phyloP scores from a whole-genome alignment of 2,329 filamentous ascomycete species.

The Xylaria sp. region DNA sequence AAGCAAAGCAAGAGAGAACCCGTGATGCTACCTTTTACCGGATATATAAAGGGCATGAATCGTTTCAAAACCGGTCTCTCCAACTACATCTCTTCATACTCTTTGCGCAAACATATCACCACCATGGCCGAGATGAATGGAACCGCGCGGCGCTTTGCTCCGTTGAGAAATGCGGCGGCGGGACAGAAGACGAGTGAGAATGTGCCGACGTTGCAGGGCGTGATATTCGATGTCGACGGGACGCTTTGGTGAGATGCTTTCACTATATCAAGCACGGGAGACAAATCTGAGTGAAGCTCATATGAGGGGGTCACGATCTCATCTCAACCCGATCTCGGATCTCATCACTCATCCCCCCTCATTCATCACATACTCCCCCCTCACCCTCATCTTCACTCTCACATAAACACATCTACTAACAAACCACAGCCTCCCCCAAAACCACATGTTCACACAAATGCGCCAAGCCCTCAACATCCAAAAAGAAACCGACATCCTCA shows the following conservation, averaged over 20 bases:
- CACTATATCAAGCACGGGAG: background rate
- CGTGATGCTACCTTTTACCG: background rate
- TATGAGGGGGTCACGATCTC: background rate
- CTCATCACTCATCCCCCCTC: background rate
- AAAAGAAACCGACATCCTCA: conserved; percentile 74
- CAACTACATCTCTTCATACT: background rate
- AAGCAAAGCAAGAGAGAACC: background rate
- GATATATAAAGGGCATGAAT: conserved; percentile 10
- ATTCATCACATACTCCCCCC: background rate
- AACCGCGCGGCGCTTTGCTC: conserved; percentile 49
- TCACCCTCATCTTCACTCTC: background rate
- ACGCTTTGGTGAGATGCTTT: conserved; percentile 69
- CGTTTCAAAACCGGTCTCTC: conserved; percentile 2
- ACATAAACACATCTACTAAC: conserved; percentile 5
- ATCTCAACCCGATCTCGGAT: background rate
- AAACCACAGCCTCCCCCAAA: conserved; percentile 69
- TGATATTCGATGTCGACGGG: conserved; percentile 91
- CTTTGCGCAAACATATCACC: conserved; percentile 35
- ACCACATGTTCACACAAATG: conserved; percentile 94
- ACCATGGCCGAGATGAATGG: conserved; percentile 38
- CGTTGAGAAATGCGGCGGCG: conserved; percentile 39
- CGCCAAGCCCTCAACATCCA: conserved; percentile 66
- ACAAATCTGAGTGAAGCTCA: background rate
- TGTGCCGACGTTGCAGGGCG: conserved; percentile 48
- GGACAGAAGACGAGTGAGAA: conserved; percentile 28